Base-by-base conservation (phyloP, 352 stramenopile genomes). In the Phytophthora sp. region DNA sequence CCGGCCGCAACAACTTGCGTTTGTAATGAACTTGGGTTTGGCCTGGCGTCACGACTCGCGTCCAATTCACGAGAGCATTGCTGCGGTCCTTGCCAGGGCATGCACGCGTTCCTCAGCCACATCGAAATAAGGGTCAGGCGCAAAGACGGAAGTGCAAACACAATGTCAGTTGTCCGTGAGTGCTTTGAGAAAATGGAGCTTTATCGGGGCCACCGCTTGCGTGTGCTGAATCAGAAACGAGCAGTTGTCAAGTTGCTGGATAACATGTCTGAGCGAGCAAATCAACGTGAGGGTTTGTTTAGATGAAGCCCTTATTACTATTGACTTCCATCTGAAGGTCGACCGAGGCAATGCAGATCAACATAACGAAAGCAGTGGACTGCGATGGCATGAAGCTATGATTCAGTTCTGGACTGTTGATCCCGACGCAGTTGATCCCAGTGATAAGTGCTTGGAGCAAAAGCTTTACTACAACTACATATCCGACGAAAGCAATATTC, bases 381-480 rank as follows among this genome's bases (percentile, higher is more conserved):
- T 48, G 35, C 38, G 10, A 17, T 58, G 50, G 34, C 50, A 48
- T 18, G 50, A 37, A 24, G 23, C 26, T 15, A 32, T 46, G 27
- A 18, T 41, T 17, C 34, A 39, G 18, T 48, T 58, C 31, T 58
- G 50, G 50, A 5, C 15, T 23, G 21, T 17, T 11, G 42, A 49
- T 9, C 11, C 23, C 7, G 42, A 49, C 11, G 15, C 42, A 23
- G 35, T 10, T 28, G 28, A 28, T 5, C 9, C 18, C 5, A 13
- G 7, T 11, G 45, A 11, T 10, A 26, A 28, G 5, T 10, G 6
- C 5, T 54, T 24, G 12, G 48, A 44, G 23, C 21, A 41, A 31
- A 56, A 56, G 32, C 30, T 57, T 5, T 45, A 57, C 26, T 57
- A 48, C n/a, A 15, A 35, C 21, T 37, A 56, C n/a, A 5, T 56